Base-by-base conservation (phyloP, 352 stramenopile species). In the Phytophthora boehmeriae region DNA sequence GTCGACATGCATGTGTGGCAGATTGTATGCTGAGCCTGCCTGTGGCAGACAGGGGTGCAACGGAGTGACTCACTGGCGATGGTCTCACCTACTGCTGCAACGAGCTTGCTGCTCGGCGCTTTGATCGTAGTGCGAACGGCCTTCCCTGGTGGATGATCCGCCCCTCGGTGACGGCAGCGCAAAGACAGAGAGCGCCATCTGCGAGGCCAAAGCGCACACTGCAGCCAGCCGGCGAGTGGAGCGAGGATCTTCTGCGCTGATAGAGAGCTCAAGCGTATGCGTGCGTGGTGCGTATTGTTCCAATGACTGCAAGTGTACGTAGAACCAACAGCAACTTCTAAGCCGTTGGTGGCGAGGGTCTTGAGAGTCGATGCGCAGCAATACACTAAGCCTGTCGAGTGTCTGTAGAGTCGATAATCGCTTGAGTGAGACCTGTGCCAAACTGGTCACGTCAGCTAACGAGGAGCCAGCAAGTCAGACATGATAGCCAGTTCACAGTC, bases 21-120 rank as follows among this genome's bases (percentile, higher is more conserved):
- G 6, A 30, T 30, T 30, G 30, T 38, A 36, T 52, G 52, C 46
- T 54, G 28, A 51, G 36, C 22, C 44, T 51, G n/a, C n/a, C n/a
- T 53, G 23, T 30, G 25, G 46, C 60, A 68, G 60, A 64, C 60
- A 64, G 42, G 59, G 51, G 43, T 11, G 25, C 17, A 8, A 16
- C 25, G 2, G n/a, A 17, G 25, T 30, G 27, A 58, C 44, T 30
- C 58, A 59, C 57, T 39, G 34, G 14, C 38, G 43, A 53, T 36
- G 38, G 53, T 62, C 52, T 61, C 52, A 49, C 22, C 6, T 52
- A 30, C 17, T 19, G 22, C 16, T 23, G 38, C 6, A 17, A 44
- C 4, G 19, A 8, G 38, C 20, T 22, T 44, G 38, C 13, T 44
- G 38, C 38, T 22, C 4, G 4, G 5, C 17, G 19, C 42, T 16